Evolutionary conservation across 148 eudicot genomes (phyloP).

Genomic region (Nepenthes mirabilis): DNA sequence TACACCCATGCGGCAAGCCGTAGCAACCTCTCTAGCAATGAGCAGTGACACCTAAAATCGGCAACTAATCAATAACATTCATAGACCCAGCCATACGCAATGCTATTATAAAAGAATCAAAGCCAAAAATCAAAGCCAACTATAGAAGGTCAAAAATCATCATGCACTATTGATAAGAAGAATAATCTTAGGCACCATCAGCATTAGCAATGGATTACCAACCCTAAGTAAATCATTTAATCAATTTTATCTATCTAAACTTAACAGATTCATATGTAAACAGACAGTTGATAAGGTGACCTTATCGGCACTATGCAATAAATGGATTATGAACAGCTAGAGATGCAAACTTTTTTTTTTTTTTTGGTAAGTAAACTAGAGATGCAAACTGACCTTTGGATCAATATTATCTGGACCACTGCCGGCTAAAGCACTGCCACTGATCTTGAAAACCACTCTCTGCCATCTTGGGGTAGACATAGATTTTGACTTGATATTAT

Average conservation of each 20-base stretch:
- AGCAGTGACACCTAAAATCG: conserved; percentile 61
- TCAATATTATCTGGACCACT: conserved; percentile 68
- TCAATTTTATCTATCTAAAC: too few species aligned
- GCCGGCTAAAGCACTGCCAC: conserved; percentile 90
- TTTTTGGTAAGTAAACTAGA: background rate
- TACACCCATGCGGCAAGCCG: conserved; percentile 69
- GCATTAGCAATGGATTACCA: too few species aligned
- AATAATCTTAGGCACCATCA: too few species aligned
- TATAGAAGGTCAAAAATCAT: too few species aligned
- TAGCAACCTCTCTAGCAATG: conserved; percentile 80
- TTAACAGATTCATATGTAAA: too few species aligned
- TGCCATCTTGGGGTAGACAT: conserved; percentile 63
- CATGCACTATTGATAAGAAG: too few species aligned
- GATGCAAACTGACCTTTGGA: conserved; percentile 48
- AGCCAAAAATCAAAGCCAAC: too few species aligned
- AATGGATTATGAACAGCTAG: too few species aligned
- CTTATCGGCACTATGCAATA: too few species aligned
- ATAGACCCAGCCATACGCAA: conserved; percentile 5
- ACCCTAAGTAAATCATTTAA: too few species aligned
- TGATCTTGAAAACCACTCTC: conserved; percentile 91
- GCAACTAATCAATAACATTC: conserved; percentile 1
- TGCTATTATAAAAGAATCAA: background rate
- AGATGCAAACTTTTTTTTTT: too few species aligned
- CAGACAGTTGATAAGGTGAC: too few species aligned
- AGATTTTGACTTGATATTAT: conserved; percentile 51